Percentiles rank a stretch among this genome's conserved stretches.
These are phyloP conservation scores for Nakaseomyces nivariensis DNA, from an alignment of 1,139 yeast genomes.

Conservation along the genomic window DNA sequence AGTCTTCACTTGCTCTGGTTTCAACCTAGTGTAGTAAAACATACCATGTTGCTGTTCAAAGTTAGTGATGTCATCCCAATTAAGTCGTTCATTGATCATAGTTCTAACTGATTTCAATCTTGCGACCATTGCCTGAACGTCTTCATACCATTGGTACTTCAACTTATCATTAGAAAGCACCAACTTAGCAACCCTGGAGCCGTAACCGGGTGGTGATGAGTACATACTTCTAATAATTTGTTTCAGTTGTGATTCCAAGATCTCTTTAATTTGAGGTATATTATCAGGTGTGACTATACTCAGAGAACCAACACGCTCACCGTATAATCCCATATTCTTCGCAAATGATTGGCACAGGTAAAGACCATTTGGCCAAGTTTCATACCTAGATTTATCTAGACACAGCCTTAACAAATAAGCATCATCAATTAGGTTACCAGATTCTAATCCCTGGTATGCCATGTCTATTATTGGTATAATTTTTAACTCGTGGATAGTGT, in stretches of 20 bases:
- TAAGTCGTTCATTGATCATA: conserved; percentile 42
- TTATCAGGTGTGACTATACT: conserved; percentile 35
- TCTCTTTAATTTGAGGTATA: conserved; percentile 21
- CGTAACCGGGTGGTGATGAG: conserved; percentile 93
- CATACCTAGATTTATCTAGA: conserved; percentile 24
- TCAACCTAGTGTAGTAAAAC: conserved; percentile 88
- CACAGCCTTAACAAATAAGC: conserved; percentile 37
- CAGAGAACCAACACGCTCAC: conserved; percentile 91
- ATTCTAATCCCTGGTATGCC: conserved; percentile 91
- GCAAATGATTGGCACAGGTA: conserved; percentile 88
- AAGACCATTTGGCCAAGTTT: conserved; percentile 36
- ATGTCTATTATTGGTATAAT: conserved; percentile 75
- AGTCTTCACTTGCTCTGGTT: conserved; percentile 55
- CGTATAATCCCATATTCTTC: conserved; percentile 93
- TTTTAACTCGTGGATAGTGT: conserved; percentile 43
- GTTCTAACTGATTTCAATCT: conserved; percentile 68
- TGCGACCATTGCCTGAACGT: conserved; percentile 65
- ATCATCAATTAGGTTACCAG: conserved; percentile 51
- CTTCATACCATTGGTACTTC: conserved; percentile 65
- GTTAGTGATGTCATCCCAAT: conserved; percentile 78
- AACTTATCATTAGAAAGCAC: conserved; percentile 56
- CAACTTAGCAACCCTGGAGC: conserved; percentile 76
- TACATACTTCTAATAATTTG: conserved; percentile 75
- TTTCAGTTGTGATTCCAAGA: conserved; percentile 61
- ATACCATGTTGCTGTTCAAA: conserved; percentile 67